Conservation (phyloP, 2,329 filamentous ascomycete species). For the Scorias spongiosa region DNA sequence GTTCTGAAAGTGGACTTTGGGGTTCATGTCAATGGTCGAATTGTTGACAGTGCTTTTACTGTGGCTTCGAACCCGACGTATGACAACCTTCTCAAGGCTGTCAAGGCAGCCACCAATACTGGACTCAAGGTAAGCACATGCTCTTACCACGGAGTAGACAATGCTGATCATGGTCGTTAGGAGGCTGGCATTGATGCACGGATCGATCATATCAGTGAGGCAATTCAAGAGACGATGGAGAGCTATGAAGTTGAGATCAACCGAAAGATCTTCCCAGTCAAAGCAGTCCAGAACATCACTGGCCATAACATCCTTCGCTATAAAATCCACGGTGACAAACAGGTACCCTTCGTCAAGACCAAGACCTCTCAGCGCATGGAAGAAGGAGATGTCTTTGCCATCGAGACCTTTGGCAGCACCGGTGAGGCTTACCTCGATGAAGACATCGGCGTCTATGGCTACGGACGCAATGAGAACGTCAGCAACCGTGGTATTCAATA, state of each 20-base stretch:
- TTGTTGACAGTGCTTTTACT: conserved; percentile 58
- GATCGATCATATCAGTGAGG: conserved; percentile 67
- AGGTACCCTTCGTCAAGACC: conserved; percentile 83
- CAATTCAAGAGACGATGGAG: conserved; percentile 85
- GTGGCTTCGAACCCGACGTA: conserved; percentile 53
- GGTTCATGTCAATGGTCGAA: conserved; percentile 54
- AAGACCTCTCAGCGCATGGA: conserved; percentile 91
- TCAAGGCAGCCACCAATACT: conserved; percentile 54
- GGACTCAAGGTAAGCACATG: conserved; percentile 46
- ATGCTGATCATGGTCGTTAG: conserved; percentile 18
- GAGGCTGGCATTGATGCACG: conserved; percentile 87
- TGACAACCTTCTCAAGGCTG: conserved; percentile 50
- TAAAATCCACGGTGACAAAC: conserved; percentile 84
- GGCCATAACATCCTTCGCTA: conserved; percentile 83
- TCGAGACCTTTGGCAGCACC: conserved; percentile 90
- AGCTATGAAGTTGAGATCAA: conserved; percentile 78
- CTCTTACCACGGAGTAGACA: not conserved
- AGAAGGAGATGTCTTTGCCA: conserved; percentile 87
- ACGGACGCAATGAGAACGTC: conserved; percentile 59
- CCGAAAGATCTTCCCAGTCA: conserved; percentile 64
- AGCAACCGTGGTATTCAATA: conserved; percentile 62
- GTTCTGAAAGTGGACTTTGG: conserved; percentile 64
- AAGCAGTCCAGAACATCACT: conserved; percentile 73
- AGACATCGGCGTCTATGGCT: conserved; percentile 78
- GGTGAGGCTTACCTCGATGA: conserved; percentile 78